Evolutionary conservation across 495 filamentous ascomycete genomes (phyloP).

Genomic region (Hypoxylon cercidicola): DNA sequence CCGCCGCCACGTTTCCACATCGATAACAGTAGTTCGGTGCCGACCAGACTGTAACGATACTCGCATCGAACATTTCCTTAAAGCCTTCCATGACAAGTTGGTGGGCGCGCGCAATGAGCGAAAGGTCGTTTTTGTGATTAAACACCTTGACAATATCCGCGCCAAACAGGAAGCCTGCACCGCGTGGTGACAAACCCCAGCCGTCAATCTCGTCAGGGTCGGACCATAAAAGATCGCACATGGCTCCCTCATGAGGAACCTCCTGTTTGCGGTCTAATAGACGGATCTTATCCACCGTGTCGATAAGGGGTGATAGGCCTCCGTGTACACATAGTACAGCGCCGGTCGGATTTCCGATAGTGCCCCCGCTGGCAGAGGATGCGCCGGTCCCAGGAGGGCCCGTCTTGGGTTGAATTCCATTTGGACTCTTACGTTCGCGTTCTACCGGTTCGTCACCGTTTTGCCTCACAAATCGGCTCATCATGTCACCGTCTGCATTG

Average conservation of each 20-base stretch:
- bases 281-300: conserved; percentile 95
- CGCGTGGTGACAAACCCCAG: conserved; percentile 94
- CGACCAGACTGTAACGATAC: conserved; percentile 96
- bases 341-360: conserved; percentile 72
- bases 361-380: conserved; percentile 70
- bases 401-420: conserved; percentile 58
- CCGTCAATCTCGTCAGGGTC: conserved; percentile 99
- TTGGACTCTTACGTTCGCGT: conserved; percentile 50
- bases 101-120: conserved; percentile 91
- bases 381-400: conserved; percentile 85
- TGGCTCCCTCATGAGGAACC: conserved; percentile 97
- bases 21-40: conserved; percentile 99
- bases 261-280: conserved; percentile 97
- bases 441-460: conserved; percentile 24
- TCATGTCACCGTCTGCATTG: conserved; percentile 80
- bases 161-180: conserved; percentile 95
- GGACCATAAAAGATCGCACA: conserved; percentile 98
- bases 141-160: conserved; percentile 96
- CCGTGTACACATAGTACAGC: conserved; percentile 97
- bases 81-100: conserved; percentile 99
- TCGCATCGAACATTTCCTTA: conserved; percentile 97
- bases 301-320: conserved; percentile 89
- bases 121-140: conserved; percentile 92
- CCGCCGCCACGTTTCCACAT: conserved; percentile 96
- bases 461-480: conserved; percentile 66